Evolutionary conservation across 2,329 filamentous ascomycete genomes (phyloP), one percentile per base, ranked within the genome.

Genomic region (Paraphoma chrysanthemicola): DNA sequence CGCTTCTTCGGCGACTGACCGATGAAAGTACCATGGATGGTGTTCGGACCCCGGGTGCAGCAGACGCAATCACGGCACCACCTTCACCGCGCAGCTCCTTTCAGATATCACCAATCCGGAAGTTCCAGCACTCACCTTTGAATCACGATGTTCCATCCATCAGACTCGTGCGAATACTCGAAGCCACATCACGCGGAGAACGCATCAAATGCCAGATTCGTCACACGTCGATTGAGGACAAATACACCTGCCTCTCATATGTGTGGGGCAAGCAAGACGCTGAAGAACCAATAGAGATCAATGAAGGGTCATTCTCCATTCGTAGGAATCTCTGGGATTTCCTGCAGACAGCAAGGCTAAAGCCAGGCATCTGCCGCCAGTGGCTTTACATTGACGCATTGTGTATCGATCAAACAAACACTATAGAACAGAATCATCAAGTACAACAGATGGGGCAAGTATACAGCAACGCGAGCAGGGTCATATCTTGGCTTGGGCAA

Each of bases 371-470:
- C 44, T 3, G 28, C 8, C 29, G 28, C 44, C 12, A 14, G n/a
- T 46, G 44, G 18, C 33, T 62, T 12, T 62, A 54, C 54, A 51
- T 57, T 10, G 60, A 62, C n/a, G 53, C 51, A 2, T 10, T 62
- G n/a, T 55, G 57, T 28, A 64, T 71, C 39, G 53, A 69, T 30
- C 67, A 71, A 54, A 44, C 23, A 8, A 54, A 69, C 42, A 48
- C 50, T 6, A 39, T 44, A 17, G 66, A 70, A 45, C 57, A 57
- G 18, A 62, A 55, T n/a, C 55, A 62, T 14, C 64, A 68, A 44
- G 66, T 70, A 10, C 42, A 56, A 23, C 60, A 67, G 17, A 69
- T 69, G 58, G 23, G 44, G 3, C 44, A 31, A 3, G 31, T 46
- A 7, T 46, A 12, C 28, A 29, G 23, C 23, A 30, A 16, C 14